phyloP scores from a whole-genome alignment of 257 asterid genomes.

The Plantago elongata region DNA sequence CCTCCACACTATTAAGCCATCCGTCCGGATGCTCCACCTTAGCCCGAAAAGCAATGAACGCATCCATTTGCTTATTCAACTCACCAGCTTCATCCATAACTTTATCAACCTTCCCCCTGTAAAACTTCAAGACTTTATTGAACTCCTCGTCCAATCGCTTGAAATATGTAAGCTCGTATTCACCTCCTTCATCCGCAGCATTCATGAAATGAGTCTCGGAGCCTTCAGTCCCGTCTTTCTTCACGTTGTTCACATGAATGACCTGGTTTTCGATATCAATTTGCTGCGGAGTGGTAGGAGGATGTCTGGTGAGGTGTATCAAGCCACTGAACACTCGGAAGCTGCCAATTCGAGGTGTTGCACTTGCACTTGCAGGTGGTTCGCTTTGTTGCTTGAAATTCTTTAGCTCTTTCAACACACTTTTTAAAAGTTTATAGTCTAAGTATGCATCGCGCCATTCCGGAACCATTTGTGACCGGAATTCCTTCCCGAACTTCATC shows the following conservation, averaged over 20 bases:
- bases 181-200: conserved; percentile 24
- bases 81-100: conserved; percentile 38
- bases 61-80: conserved; percentile 49
- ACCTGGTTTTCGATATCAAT: conserved; percentile 19
- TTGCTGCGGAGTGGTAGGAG: neutral
- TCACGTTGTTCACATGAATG: conserved; percentile 11
- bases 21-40: conserved; percentile 39
- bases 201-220: conserved; percentile 21
- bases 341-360: conserved; percentile 9
- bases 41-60: conserved; percentile 41
- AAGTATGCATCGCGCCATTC: conserved; percentile 56
- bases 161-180: conserved; percentile 36
- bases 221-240: conserved; percentile 7
- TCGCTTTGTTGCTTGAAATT: conserved; percentile 21
- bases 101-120: conserved; percentile 31
- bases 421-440: conserved; percentile 32
- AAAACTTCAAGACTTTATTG: conserved; percentile 39
- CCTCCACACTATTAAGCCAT: conserved; percentile 27
- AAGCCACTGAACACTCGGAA: conserved; percentile 48
- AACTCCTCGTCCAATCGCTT: conserved; percentile 38
- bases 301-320: conserved; percentile 6
- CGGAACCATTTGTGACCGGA: conserved; percentile 45
- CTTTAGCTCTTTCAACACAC: conserved; percentile 29
- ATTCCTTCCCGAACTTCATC: conserved; percentile 50
- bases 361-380: neutral